These are phyloP conservation scores for Colletotrichum camelliae DNA, from an alignment of 2,329 filamentous ascomycete species.

Conservation along the genomic window DNA sequence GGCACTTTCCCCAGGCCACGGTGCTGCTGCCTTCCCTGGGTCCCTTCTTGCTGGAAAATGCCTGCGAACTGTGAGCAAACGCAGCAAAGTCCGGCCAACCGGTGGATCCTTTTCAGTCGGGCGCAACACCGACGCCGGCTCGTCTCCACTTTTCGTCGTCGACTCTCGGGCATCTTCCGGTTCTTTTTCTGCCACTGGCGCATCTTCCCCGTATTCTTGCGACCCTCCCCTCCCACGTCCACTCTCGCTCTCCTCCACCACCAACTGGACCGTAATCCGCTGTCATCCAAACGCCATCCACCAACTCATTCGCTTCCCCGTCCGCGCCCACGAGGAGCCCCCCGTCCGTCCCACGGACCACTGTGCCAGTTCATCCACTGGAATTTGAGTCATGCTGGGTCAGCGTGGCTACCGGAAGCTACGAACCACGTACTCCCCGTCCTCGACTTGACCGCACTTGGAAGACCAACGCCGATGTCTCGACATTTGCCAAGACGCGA, in stretches of 20 bases:
- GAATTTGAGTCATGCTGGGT: slow-evolving; percentile 3
- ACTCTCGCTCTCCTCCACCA: not conserved
- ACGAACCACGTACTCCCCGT: not conserved
- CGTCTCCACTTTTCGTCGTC: not conserved
- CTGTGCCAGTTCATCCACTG: not conserved
- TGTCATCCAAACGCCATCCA: not conserved
- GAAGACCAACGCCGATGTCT: not conserved
- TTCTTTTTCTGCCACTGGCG: not conserved
- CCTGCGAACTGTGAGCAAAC: not conserved
- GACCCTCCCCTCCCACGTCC: not conserved
- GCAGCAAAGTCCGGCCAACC: not conserved
- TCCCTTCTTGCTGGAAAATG: not conserved
- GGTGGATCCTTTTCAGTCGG: not conserved
- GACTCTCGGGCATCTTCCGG: slow-evolving; percentile 13
- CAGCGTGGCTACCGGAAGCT: not conserved
- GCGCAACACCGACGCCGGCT: not conserved
- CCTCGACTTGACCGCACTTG: not conserved
- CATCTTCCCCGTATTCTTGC: not conserved
- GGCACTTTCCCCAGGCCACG: not conserved
- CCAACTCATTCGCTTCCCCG: not conserved
- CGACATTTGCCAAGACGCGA: not conserved
- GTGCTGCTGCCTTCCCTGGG: not conserved
- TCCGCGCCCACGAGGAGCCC: not conserved
- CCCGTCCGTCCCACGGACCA: not conserved
- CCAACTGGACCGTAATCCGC: not conserved